Percentiles rank a stretch among this genome's conserved stretches.
Evolutionary conservation across 176 grass and related monocot species (phyloP).

Genomic region (Pharus latifolius): DNA sequence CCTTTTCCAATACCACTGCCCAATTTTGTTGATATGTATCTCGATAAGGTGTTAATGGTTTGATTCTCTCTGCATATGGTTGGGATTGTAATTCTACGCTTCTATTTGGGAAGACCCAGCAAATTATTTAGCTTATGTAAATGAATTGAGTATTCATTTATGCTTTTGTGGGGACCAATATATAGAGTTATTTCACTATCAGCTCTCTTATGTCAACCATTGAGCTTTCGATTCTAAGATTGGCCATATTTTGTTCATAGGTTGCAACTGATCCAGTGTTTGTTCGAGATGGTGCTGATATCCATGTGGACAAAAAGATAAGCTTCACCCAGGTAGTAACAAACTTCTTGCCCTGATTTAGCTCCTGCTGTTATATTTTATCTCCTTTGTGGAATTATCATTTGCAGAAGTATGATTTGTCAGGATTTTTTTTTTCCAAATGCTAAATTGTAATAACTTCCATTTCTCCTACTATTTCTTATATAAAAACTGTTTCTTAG

Average conservation of each 20-base stretch:
- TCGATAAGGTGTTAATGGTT: background rate
- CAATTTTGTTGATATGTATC: background rate
- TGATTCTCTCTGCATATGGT: background rate
- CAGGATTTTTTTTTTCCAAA: background rate
- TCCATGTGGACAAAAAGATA: constrained; percentile 72
- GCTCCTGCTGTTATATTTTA: background rate
- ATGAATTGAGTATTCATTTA: no score
- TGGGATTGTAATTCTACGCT: background rate
- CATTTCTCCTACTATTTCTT: background rate
- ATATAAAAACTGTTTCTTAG: background rate
- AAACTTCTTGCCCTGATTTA: background rate
- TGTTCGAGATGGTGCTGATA: constrained; percentile 76
- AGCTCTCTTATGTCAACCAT: constrained; percentile 10
- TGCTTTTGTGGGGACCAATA: no score
- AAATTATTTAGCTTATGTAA: no score
- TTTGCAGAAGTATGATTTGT: background rate
- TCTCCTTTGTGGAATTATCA: background rate
- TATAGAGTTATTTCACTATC: constrained; percentile 10
- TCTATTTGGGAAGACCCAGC: background rate
- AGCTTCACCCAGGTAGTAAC: constrained; percentile 73
- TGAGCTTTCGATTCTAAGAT: constrained; percentile 15
- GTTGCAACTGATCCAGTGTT: constrained; percentile 74
- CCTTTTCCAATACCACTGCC: background rate
- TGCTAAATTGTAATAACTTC: background rate
- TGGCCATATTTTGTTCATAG: constrained; percentile 34